Evolutionary conservation across 2,329 filamentous ascomycete genomes (phyloP).

Genomic region (Scytalidium lignicola): DNA sequence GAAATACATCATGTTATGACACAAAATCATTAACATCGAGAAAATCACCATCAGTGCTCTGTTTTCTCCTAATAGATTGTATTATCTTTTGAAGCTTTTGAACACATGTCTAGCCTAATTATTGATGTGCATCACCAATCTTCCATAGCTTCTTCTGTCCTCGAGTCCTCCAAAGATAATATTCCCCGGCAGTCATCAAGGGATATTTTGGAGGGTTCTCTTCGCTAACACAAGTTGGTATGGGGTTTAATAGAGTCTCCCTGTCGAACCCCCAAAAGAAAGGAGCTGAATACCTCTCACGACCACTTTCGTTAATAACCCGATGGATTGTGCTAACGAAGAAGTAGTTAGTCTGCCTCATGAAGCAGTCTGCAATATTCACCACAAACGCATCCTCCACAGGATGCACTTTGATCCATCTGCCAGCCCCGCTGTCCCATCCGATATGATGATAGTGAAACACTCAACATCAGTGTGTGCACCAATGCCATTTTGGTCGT

Average conservation of each 20-base stretch:
- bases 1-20: too few species aligned
- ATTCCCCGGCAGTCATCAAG: constrained; percentile 29
- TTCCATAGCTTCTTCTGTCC: too few species aligned
- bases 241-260: constrained; percentile 18
- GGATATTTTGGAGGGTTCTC: constrained; percentile 30
- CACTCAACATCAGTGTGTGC: constrained; percentile 39
- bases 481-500: constrained; percentile 30
- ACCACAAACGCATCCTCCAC: constrained; percentile 36
- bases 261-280: constrained; percentile 50
- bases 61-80: too few species aligned
- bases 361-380: constrained; percentile 52
- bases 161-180: constrained; percentile 23
- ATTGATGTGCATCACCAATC: too few species aligned
- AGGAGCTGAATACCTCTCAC: constrained; percentile 69
- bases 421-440: constrained; percentile 12
- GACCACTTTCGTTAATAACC: constrained; percentile 66
- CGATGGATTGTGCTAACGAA: constrained; percentile 76
- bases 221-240: constrained; percentile 28
- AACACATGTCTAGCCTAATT: too few species aligned
- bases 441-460: constrained; percentile 33
- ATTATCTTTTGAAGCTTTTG: too few species aligned
- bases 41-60: too few species aligned
- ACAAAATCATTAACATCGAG: too few species aligned
- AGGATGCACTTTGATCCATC: constrained; percentile 38
- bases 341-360: constrained; percentile 74